Percentiles rank a stretch among this genome's conserved stretches.
Conservation (phyloP, 768 basidiomycete genomes). For the Macrolepiota dolichaula region DNA sequence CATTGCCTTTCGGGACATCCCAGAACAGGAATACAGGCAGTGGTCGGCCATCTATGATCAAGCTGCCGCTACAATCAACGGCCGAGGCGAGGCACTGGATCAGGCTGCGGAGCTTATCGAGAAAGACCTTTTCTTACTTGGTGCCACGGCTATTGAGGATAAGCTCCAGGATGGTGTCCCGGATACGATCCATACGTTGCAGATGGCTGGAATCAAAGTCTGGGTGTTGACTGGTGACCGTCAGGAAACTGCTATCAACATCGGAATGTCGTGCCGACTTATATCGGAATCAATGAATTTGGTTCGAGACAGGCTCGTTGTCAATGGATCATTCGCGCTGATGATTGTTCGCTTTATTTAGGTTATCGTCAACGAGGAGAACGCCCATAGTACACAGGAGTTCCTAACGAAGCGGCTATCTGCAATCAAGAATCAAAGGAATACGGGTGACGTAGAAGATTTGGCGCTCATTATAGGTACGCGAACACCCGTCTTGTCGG, state of each 20-base stretch:
- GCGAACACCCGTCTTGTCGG: conserved; percentile 14
- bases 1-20: conserved; percentile 89
- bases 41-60: conserved; percentile 89
- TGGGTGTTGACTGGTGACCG: conserved; percentile 99
- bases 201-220: conserved; percentile 98
- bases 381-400: conserved; percentile 73
- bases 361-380: conserved; percentile 95
- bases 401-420: conserved; percentile 85
- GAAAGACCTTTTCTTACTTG: conserved; percentile 87
- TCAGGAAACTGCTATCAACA: conserved; percentile 99
- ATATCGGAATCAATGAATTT: conserved; percentile 99
- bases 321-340: not conserved
- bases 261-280: conserved; percentile 94
- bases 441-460: conserved; percentile 90
- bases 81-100: conserved; percentile 92
- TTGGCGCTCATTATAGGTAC: conserved; percentile 91
- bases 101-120: conserved; percentile 95
- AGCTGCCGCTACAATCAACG: conserved; percentile 93
- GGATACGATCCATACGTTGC: conserved; percentile 94
- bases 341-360: conserved; percentile 25
- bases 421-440: conserved; percentile 92
- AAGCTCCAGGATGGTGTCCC: conserved; percentile 98
- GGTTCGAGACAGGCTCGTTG: conserved; percentile 43
- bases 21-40: conserved; percentile 85
- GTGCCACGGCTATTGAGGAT: conserved; percentile 98